Evolutionary conservation across 176 grass and related monocot species (phyloP), one percentile per base, ranked within the genome.

Genomic region (Oryza glumipatula): DNA sequence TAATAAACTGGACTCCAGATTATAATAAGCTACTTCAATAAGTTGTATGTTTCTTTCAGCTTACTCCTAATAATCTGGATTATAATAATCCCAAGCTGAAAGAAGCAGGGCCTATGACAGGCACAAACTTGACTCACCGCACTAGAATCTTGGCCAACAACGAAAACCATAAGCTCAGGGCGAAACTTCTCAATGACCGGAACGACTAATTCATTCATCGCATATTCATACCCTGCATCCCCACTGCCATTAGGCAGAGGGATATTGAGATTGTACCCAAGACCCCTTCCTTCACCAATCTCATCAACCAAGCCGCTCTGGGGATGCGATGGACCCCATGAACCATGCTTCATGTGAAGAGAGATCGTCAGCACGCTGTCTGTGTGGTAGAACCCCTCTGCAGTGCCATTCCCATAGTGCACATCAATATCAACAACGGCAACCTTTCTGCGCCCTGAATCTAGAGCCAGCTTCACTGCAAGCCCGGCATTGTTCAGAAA

Each of bases 231-330:
- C 35, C 91, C 94, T n/a, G 65, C 86, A 81, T 98, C 89, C 39
- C 91, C 96, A 52, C 93, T 98, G 36, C 96, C 96, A 89, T 94
- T 98, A 44, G 93, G 96, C 70, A 98, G 91, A 54, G 93, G 96
- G 76, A 98, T 90, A 83, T 98, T 98, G 41, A 95, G 84, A 91
- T 95, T 98, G 72, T 90, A 95, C 23, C 96, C 93, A 80, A 90
- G 72, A 39, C 93, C 96, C 36, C 45, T 85, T 44, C 89, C 93
- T 76, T 92, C 86, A 58, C 96, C 96, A 52, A 86, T 76, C 86
- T 98, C 96, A 49, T 96, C 83, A 21, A 81, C 52, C 2, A 67
- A 92, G 30, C 93, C 96, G 65, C 70, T 89, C 60, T 89, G 96
- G 0, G 83, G 96, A 71, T 98, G 88, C 17, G 93, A 94, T 6